Conservation (phyloP, 2,329 filamentous ascomycete genomes). For the Thermomyces lanuginosus region DNA sequence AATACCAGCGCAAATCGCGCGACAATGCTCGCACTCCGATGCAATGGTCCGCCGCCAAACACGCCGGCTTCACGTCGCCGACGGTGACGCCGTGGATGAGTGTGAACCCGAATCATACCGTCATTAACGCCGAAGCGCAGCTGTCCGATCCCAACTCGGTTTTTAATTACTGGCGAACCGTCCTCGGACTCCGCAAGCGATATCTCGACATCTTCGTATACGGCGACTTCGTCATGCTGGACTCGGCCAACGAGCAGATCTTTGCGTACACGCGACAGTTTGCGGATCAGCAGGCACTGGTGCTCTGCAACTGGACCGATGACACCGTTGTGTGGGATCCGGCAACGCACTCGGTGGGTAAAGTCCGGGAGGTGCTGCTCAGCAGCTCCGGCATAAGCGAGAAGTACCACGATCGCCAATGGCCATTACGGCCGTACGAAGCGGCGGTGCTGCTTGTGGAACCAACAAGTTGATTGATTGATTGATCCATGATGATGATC, state of each 20-base stretch:
- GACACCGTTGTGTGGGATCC: conserved; percentile 18
- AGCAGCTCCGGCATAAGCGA: conserved; percentile 16
- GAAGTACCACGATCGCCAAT: conserved; percentile 11
- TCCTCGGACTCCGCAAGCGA: conserved; percentile 45
- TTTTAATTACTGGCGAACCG: conserved; percentile 44
- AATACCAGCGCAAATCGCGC: conserved; percentile 30
- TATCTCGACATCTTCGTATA: conserved; percentile 50
- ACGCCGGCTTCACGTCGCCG: conserved; percentile 49
- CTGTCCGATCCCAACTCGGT: conserved; percentile 31
- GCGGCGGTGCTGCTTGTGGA: conserved; percentile 17
- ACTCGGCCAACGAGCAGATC: conserved; percentile 34
- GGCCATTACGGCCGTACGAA: conserved; percentile 20
- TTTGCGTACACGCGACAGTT: conserved; percentile 40
- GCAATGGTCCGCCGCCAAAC: conserved; percentile 46
- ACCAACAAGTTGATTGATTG: too few species aligned
- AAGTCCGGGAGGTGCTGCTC: conserved; percentile 15
- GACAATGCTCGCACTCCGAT: conserved; percentile 59
- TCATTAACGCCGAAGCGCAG: conserved; percentile 40
- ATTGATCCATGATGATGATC: too few species aligned
- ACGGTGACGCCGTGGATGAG: conserved; percentile 51
- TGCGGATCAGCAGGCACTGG: conserved; percentile 17
- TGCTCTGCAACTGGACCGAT: conserved; percentile 23
- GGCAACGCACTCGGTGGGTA: conserved; percentile 12
- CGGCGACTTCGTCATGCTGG: conserved; percentile 44
- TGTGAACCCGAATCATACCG: conserved; percentile 44